A percentile compares a stretch with the other conserved stretches of the same genome.
Evolutionary conservation across 2,329 filamentous ascomycete species (phyloP).

Genomic region (Lomentospora prolificans): DNA sequence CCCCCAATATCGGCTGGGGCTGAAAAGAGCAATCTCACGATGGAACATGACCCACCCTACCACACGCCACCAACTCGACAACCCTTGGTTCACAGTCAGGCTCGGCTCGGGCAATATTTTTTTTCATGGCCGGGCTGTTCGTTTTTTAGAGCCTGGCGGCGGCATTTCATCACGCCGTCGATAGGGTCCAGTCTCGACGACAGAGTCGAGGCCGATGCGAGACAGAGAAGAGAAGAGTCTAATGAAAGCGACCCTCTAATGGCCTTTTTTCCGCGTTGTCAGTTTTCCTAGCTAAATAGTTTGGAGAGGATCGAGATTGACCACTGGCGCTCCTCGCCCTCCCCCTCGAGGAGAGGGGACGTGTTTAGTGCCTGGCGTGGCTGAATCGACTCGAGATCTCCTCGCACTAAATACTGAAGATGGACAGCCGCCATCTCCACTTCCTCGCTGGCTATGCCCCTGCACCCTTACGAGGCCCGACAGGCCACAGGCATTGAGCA

Average conservation of each 20-base stretch:
- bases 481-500: too few relatives aligned
- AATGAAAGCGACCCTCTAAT: too few relatives aligned
- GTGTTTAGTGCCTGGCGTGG: too few relatives aligned
- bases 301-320: too few relatives aligned
- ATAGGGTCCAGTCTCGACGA: background rate
- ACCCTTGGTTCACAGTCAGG: background rate
- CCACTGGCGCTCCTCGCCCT: too few relatives aligned
- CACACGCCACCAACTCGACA: background rate
- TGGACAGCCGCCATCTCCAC: background rate
- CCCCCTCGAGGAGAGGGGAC: too few relatives aligned
- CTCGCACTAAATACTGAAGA: background rate
- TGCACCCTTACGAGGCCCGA: background rate
- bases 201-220: too few relatives aligned
- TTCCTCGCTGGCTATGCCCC: background rate
- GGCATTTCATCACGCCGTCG: background rate
- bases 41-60: conserved; percentile 1
- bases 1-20: background rate
- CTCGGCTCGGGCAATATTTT: background rate
- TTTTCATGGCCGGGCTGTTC: background rate
- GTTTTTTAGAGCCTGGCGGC: background rate
- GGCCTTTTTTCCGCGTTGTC: too few relatives aligned
- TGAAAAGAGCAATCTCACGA: background rate
- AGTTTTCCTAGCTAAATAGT: too few relatives aligned
- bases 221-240: too few relatives aligned
- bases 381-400: background rate